Evolutionary conservation across 2,329 filamentous ascomycete genomes (phyloP).

Genomic region (Drechslera avenae): DNA sequence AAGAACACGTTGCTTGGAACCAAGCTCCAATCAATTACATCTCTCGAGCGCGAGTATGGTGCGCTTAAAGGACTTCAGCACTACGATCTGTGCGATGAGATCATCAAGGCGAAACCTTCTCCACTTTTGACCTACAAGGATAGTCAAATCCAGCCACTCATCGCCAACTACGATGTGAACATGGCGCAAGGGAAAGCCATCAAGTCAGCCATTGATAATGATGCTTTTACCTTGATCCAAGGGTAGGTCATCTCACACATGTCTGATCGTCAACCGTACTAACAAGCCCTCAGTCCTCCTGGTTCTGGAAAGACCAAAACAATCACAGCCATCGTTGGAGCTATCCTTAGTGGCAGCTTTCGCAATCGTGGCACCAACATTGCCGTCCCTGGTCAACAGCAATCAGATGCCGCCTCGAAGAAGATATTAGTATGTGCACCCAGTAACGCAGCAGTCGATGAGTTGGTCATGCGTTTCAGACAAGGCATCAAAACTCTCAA

Average conservation of each 20-base stretch:
- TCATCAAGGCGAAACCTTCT: conserved; percentile 86
- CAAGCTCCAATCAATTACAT: conserved; percentile 91
- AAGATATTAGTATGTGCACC: conserved; percentile 97
- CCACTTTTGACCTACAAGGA: conserved; percentile 82
- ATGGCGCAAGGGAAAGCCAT: conserved; percentile 88
- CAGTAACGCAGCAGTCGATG: conserved; percentile 96
- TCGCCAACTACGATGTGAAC: conserved; percentile 83
- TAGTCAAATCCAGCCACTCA: conserved; percentile 69
- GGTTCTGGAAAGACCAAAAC: conserved; percentile 99
- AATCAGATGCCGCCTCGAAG: conserved; percentile 60
- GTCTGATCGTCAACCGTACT: conserved; percentile 18
- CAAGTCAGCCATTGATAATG: conserved; percentile 89
- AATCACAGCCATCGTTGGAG: conserved; percentile 93
- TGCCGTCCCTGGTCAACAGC: conserved; percentile 43
- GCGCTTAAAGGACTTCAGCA: conserved; percentile 89
- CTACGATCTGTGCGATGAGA: conserved; percentile 94
- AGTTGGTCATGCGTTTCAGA: conserved; percentile 91
- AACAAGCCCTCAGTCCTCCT: conserved; percentile 66
- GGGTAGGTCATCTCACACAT: conserved; percentile 57
- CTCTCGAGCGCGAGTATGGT: conserved; percentile 93
- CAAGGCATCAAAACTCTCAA: conserved; percentile 77
- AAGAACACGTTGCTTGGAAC: conserved; percentile 73
- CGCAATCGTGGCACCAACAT: conserved; percentile 56
- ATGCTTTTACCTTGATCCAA: conserved; percentile 95
- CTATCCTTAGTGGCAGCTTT: conserved; percentile 70